These are phyloP conservation scores for Hanseniaspora lachancei DNA, from an alignment of 805 yeast genomes.

Conservation along the genomic window DNA sequence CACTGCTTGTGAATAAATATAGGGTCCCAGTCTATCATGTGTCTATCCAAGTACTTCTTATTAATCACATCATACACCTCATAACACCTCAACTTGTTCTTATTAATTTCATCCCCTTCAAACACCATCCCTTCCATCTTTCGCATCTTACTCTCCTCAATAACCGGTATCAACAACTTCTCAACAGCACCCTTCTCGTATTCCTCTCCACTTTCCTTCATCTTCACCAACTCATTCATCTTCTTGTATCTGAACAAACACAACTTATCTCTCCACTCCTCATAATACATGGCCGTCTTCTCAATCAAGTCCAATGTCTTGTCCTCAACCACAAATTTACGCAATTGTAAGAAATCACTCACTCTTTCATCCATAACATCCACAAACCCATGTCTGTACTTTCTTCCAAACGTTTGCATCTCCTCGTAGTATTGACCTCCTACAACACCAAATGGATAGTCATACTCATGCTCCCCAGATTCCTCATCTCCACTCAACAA, in stretches of 20 bases:
- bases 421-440: slow-evolving; percentile 44
- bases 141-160: slow-evolving; percentile 11
- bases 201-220: slow-evolving; percentile 6
- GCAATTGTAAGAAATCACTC: slow-evolving; percentile 61
- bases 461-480: slow-evolving; percentile 16
- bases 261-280: slow-evolving; percentile 48
- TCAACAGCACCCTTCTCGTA: not conserved
- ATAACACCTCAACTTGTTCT: slow-evolving; percentile 29
- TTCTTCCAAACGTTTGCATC: slow-evolving; percentile 52
- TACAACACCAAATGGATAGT: slow-evolving; percentile 60
- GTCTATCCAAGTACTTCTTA: slow-evolving; percentile 29
- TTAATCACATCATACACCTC: slow-evolving; percentile 29
- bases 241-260: slow-evolving; percentile 35
- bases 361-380: slow-evolving; percentile 67
- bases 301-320: slow-evolving; percentile 65
- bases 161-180: not conserved
- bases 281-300: slow-evolving; percentile 65
- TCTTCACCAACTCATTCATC: not conserved
- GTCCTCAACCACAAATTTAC: slow-evolving; percentile 51
- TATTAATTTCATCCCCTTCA: slow-evolving; percentile 20
- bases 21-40: slow-evolving; percentile 35
- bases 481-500: slow-evolving; percentile 30
- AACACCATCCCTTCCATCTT: not conserved
- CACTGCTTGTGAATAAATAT: slow-evolving; percentile 34
- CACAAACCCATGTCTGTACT: slow-evolving; percentile 74